A percentile compares a stretch with the other conserved stretches of the same genome.
phyloP scores from a whole-genome alignment of 2,329 filamentous ascomycete genomes.

The Talaromyces pinophilus region DNA sequence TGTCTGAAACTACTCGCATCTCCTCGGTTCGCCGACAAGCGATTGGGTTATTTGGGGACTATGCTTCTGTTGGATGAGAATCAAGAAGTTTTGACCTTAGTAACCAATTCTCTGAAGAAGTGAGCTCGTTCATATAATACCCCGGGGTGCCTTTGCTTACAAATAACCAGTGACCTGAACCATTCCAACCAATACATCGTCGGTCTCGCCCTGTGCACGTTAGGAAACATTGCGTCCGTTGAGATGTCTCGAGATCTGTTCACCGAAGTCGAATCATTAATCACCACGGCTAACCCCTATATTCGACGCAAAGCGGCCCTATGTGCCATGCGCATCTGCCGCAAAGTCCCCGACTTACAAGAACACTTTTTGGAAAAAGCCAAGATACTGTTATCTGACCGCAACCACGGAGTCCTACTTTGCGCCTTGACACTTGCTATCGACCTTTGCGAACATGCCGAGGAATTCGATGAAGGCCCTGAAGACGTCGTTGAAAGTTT shows the following conservation, averaged over 20 bases:
- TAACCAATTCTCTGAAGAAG: constrained; percentile 98
- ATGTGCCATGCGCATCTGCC: constrained; percentile 98
- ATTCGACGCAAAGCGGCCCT: constrained; percentile 94
- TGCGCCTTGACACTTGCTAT: constrained; percentile 89
- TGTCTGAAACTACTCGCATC: constrained; percentile 96
- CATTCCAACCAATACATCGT: constrained; percentile 99
- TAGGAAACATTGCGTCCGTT: constrained; percentile 95
- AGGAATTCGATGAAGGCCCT: constrained; percentile 88
- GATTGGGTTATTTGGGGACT: constrained; percentile 90
- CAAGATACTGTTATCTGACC: constrained; percentile 79
- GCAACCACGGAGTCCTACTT: constrained; percentile 92
- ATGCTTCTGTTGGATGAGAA: constrained; percentile 97
- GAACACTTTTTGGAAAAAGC: constrained; percentile 98
- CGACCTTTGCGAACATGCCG: constrained; percentile 82
- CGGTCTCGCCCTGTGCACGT: constrained; percentile 89
- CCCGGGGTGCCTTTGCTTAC: constrained; percentile 38
- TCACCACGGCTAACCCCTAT: constrained; percentile 96
- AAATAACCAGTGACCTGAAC: constrained; percentile 72
- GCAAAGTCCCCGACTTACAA: constrained; percentile 94
- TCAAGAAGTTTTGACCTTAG: constrained; percentile 93
- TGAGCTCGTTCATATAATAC: constrained; percentile 47
- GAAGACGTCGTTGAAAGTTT: constrained; percentile 89
- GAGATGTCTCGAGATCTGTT: constrained; percentile 99
- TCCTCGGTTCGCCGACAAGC: constrained; percentile 95
- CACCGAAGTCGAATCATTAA: constrained; percentile 86